These are phyloP conservation scores for Trichoderma guizhouense DNA, from an alignment of 2,329 filamentous ascomycete genomes.

Conservation along the genomic window DNA sequence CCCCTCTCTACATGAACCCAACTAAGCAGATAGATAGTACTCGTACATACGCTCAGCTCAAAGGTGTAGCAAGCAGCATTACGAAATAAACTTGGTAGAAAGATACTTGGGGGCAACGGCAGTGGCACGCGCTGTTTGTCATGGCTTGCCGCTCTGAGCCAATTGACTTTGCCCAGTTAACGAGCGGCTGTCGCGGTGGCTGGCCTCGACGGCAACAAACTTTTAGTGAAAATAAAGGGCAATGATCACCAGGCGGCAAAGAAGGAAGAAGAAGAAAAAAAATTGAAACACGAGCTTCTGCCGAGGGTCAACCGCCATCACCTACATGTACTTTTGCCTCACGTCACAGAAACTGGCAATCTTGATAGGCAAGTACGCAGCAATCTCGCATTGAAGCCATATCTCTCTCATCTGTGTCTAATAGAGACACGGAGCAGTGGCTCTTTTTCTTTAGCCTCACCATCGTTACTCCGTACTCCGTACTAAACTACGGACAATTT, in stretches of 20 bases:
- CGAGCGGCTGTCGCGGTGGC: not conserved
- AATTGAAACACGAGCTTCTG: not conserved
- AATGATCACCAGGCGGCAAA: not conserved
- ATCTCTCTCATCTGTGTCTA: not conserved
- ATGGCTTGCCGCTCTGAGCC: not conserved
- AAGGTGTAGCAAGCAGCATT: not conserved
- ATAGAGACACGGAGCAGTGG: not conserved
- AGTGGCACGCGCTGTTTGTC: conserved; percentile 4
- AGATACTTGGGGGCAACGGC: conserved; percentile 9
- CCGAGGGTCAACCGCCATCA: not conserved
- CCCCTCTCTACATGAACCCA: not conserved
- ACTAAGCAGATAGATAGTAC: not conserved
- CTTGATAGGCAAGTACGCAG: not conserved
- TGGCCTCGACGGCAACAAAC: conserved; percentile 7
- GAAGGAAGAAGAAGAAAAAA: not conserved
- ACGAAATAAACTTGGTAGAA: not conserved
- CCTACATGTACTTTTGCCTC: not conserved
- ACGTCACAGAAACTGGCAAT: not conserved
- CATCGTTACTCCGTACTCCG: conserved; percentile 9
- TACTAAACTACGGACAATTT: conserved; percentile 6
- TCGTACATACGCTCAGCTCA: not conserved
- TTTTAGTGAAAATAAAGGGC: not conserved
- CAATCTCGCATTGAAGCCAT: not conserved
- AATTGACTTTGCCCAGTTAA: not conserved
- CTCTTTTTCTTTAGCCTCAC: not conserved